Percentiles rank a stretch among this genome's conserved stretches.
These are phyloP conservation scores for Halophytophthora batemanensis DNA, from an alignment of 352 stramenopile species.

Conservation along the genomic window DNA sequence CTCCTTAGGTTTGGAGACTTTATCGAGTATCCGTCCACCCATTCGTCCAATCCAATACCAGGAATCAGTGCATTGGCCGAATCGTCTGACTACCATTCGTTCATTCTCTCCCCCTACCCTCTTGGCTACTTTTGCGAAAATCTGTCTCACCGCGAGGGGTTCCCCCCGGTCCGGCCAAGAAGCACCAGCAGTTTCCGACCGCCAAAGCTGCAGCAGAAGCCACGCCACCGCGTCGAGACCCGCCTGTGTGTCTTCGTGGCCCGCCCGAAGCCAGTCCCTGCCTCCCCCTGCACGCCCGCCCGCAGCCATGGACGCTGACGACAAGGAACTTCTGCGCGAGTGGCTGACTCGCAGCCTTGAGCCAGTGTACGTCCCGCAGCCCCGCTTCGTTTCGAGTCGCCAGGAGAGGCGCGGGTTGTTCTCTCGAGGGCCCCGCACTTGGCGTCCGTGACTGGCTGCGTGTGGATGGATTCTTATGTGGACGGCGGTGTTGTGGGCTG, in stretches of 20 bases:
- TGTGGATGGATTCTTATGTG: background rate
- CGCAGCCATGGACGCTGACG: slow-evolving; percentile 64
- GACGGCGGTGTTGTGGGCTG: slow-evolving; percentile 1
- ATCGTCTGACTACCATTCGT: too few relatives aligned
- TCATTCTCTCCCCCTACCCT: too few relatives aligned
- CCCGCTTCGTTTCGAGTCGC: slow-evolving; percentile 1
- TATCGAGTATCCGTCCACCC: too few relatives aligned
- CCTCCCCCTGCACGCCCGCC: slow-evolving; percentile 1
- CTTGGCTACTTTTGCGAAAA: too few relatives aligned
- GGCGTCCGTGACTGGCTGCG: background rate
- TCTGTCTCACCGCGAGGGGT: background rate
- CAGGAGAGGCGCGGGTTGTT: too few relatives aligned
- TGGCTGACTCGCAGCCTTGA: slow-evolving; percentile 85
- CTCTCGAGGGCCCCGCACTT: too few relatives aligned
- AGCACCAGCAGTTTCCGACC: background rate
- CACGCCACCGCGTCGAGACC: background rate
- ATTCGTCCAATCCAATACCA: too few relatives aligned
- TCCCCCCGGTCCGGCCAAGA: background rate
- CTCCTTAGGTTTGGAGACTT: too few relatives aligned
- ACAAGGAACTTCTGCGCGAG: slow-evolving; percentile 79
- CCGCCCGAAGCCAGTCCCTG: background rate
- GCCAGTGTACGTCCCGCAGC: slow-evolving; percentile 55
- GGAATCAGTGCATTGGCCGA: too few relatives aligned
- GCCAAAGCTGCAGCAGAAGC: background rate
- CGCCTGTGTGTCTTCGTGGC: background rate